phyloP scores from a whole-genome alignment of 805 yeast genomes.

The Blastobotrys americana region DNA sequence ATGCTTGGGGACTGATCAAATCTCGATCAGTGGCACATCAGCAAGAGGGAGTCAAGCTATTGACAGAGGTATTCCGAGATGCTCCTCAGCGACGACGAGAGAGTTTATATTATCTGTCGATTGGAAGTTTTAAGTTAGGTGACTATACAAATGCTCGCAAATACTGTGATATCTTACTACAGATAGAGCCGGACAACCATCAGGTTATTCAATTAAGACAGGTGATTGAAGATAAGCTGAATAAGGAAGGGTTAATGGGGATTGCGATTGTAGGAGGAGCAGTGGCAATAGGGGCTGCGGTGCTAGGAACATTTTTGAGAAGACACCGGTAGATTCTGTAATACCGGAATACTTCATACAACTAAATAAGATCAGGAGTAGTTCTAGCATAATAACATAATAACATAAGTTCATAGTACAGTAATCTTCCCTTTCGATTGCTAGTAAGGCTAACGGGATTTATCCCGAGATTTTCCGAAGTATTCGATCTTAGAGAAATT shows the following conservation, averaged over 20 bases:
- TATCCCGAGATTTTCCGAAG: too few species aligned
- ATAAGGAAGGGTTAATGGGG: conserved; percentile 83
- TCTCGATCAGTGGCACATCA: conserved; percentile 57
- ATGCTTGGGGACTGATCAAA: conserved; percentile 93
- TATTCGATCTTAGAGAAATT: too few species aligned
- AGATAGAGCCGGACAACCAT: conserved; percentile 74
- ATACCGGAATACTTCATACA: background rate
- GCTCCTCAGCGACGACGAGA: conserved; percentile 83
- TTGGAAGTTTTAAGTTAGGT: conserved; percentile 83
- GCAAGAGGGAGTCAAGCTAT: conserved; percentile 67
- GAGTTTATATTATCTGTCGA: conserved; percentile 75
- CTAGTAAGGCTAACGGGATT: too few species aligned
- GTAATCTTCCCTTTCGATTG: too few species aligned
- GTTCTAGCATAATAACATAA: too few species aligned
- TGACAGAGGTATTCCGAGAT: conserved; percentile 54
- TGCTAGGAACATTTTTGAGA: conserved; percentile 30
- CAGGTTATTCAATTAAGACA: conserved; percentile 69
- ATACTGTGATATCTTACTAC: conserved; percentile 69
- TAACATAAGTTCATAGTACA: too few species aligned
- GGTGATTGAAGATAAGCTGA: conserved; percentile 75
- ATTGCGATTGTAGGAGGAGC: conserved; percentile 81
- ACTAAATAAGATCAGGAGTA: background rate
- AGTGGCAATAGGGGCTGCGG: conserved; percentile 76
- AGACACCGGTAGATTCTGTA: background rate
- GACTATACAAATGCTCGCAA: conserved; percentile 81